Base-by-base conservation (phyloP, 2,329 filamentous ascomycete species). In the Helicocarpus griseus region DNA sequence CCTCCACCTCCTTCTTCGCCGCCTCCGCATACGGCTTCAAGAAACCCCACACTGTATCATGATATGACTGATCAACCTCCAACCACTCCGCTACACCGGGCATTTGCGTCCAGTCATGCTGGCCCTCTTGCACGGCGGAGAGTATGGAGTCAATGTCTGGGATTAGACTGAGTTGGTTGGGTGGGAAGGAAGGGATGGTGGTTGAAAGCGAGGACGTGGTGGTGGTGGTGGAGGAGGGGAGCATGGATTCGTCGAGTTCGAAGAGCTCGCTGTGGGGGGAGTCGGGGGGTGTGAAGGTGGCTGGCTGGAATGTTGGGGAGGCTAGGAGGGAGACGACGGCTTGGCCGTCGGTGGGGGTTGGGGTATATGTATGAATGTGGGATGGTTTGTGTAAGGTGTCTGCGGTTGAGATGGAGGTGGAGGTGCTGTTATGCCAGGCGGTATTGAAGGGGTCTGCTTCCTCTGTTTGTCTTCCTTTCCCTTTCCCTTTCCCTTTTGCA, bases 281-380 rank as follows among this genome's bases (percentile, higher is more conserved):
- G 5, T 54, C 54, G 4, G 60, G 38, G 21, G 49, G 29, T 19
- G 40, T 29, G 39, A 46, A 48, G 14, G 46, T 41, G 45, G 48
- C 13, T 17, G 58, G 64, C 54, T 66, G 61, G 48, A 70, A 70
- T 26, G 59, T 60, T 17, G 58, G 33, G 35, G 65, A 57, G 1
- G 62, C 54, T 8, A 76, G 65, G 24, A 76, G 60, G n/a, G 60
- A 58, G 8, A 71, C 49, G 4, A 76, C 71, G 3, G 64, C 73
- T 33, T 62, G 56, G 24, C 73, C 73, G 56, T 76, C 73, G 28
- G 43, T 50, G 21, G 29, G 19, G 31, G 52, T 50, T 61, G 53
- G 55, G 61, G 19, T 24, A 21, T 44, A 33, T 13, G 65, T 58
- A 8, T 43, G 22, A 28, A 28, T 36, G 47, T 45, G 33, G 38